These are phyloP conservation scores for Trichoderma sp. DNA, from an alignment of 2,329 filamentous ascomycete genomes.

Conservation along the genomic window DNA sequence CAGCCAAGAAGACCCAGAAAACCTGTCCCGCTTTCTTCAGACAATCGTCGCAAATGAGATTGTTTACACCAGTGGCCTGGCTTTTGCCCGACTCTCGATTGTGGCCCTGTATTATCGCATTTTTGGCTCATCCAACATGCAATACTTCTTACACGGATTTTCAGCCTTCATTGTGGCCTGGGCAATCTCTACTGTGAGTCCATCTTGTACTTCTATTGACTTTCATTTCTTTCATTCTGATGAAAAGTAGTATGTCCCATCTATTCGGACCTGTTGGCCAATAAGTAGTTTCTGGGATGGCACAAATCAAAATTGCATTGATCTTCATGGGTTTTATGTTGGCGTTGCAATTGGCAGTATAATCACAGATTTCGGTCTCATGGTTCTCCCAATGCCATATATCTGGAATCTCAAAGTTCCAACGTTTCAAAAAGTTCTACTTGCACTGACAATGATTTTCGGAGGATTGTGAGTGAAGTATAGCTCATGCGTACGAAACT, in stretches of 20 bases:
- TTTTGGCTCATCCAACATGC: not conserved
- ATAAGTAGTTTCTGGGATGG: not conserved
- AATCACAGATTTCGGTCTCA: not conserved
- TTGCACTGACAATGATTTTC: not conserved
- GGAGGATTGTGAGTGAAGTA: not conserved
- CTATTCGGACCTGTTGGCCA: not conserved
- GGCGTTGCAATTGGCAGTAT: not conserved
- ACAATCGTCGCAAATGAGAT: not conserved
- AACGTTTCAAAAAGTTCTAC: not conserved
- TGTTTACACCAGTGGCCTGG: not conserved
- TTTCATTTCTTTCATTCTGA: not conserved
- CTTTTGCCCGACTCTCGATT: not conserved
- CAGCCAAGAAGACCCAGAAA: not conserved
- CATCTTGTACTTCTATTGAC: not conserved
- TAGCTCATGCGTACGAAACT: no score
- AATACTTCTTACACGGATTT: not conserved
- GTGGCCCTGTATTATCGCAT: not conserved
- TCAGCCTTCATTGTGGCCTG: not conserved
- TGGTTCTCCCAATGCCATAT: not conserved
- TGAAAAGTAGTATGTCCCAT: not conserved
- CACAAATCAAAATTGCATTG: not conserved
- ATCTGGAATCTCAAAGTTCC: not conserved
- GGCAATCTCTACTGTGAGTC: not conserved
- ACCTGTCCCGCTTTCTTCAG: not conserved
- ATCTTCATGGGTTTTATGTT: not conserved